Base-by-base conservation (phyloP, 148 eudicot genomes). In the Chenopodium quinoa region DNA sequence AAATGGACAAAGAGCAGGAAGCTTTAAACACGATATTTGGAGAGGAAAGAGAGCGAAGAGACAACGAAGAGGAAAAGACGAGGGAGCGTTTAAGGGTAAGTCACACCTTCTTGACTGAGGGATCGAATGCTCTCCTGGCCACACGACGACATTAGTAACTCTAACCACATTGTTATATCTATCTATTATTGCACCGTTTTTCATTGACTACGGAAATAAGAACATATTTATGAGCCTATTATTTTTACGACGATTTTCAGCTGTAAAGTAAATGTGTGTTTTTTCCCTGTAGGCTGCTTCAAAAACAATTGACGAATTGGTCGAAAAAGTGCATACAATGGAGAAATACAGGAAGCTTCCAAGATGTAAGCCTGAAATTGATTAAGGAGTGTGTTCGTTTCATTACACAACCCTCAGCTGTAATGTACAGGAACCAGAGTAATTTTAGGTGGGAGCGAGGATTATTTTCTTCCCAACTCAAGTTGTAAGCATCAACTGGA, bases 1-100 rank as follows among this genome's bases (percentile, higher is more conserved):
- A 81, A 32, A 60, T 87, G 81, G 86, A 84, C 73, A 85, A 79
- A 75, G 91, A 92, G 79, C 90, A 92, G 65, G 88, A 84, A 64
- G 75, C 67, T 62, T 27, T 89, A 2, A 87, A 89, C 67, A 74
- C 88, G 19, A 81, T 88, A 79, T 88, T 92, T 65, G 44, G 83
- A 1, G 93, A 91, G 48, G 96, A 90, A 84, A 88, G 92, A 79
- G 68, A 80, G 40, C 84, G 89, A 2, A 88, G 90, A 73, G 90
- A 89, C 1, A n/a, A 3, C 19, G 92, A 88, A 84, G 91, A 89
- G 79, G 89, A 82, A 29, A 79, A 23, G 40, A 66, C 88, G 90
- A 87, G 88, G 80, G 77, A 68, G 47, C 85, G 71, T 62, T 58
- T 84, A 58, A 75, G 82, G 91, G 94, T 91, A 20, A 47, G 75